Base-by-base conservation (phyloP, 2,329 filamentous ascomycete genomes). In the Ceratocystis cacaofunesta region DNA sequence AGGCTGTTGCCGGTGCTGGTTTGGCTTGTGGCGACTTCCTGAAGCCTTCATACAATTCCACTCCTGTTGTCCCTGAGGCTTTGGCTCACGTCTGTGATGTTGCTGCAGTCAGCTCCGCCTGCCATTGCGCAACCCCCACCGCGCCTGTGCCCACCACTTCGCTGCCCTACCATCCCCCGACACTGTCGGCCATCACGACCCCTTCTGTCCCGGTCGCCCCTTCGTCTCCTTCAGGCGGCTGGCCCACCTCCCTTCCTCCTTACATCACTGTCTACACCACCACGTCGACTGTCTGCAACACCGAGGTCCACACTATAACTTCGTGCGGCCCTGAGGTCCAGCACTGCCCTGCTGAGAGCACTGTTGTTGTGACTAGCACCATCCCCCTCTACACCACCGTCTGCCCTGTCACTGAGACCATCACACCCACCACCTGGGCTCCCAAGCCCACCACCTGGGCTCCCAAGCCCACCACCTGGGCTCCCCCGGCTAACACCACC, bases 111-210 rank as follows among this genome's bases (percentile, higher is more conserved):
- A 72, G 73, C 77, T 83, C 83, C 73, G 84, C 85, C 75, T 80
- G 88, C 75, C 85, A 89, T 78, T 88, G 87, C 75, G 84, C 97
- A 69, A 62, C 61, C 30, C 22, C 64, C 7, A 19, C 58, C 6
- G 64, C 46, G 2, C 61, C 46, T 7, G 46, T 36, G 5, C 22
- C 58, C n/a, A 43, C 60, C 17, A 30, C 60, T 25, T 62, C 64
- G 52, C 19, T 60, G 15, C 46, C 28, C 7, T 30, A 57, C 52
- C 19, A 57, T 17, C 52, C 52, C 3, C 52, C 52, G 25, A 32
- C 52, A 15, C 52, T 57, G 52, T 30, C 28, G 15, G 32, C 63
- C 19, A 48, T 41, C 32, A 58, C 63, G 4, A 22, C 52, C 30
- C 22, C 25, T 36, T n/a, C 63, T 43, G 25, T 17, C 15, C 17